These are phyloP conservation scores for Corynespora cassiicola DNA, from an alignment of 2,329 filamentous ascomycete species.

Conservation along the genomic window DNA sequence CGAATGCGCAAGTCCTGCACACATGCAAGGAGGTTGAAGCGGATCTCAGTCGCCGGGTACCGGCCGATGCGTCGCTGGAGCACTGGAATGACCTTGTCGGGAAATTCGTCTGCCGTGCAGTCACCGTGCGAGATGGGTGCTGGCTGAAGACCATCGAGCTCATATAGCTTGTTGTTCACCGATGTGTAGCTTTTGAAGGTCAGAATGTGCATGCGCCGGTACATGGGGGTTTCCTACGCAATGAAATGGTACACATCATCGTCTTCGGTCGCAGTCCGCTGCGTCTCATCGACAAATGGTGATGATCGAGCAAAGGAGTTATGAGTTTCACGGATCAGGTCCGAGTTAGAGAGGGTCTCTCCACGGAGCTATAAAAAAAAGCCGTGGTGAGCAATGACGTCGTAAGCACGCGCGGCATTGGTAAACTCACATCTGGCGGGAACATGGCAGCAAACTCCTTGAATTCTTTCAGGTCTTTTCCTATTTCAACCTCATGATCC, in stretches of 20 bases:
- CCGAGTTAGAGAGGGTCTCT: conserved; percentile 73
- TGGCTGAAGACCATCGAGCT: conserved; percentile 92
- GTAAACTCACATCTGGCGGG: conserved; percentile 61
- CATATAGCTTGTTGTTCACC: conserved; percentile 81
- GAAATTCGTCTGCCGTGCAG: conserved; percentile 75
- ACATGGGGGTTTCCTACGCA: conserved; percentile 54
- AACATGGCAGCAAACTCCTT: conserved; percentile 88
- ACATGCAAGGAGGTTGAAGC: conserved; percentile 95
- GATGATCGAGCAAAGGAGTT: conserved; percentile 89
- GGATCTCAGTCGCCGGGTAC: conserved; percentile 86
- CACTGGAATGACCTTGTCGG: conserved; percentile 83
- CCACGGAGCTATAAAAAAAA: conserved; percentile 63
- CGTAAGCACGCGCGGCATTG: background rate
- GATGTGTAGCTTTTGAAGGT: conserved; percentile 77
- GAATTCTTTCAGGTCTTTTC: conserved; percentile 74
- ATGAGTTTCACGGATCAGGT: conserved; percentile 69
- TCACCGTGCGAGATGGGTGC: conserved; percentile 87
- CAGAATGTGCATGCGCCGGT: conserved; percentile 11
- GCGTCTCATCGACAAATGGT: conserved; percentile 92
- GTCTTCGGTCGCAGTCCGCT: conserved; percentile 71
- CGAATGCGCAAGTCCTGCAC: conserved; percentile 80
- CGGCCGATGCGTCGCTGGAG: conserved; percentile 81
- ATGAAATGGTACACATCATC: conserved; percentile 98
- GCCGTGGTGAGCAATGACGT: background rate
- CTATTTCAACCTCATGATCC: conserved; percentile 73